Conservation (phyloP, 768 basidiomycete species). For the Lactarius sanguifluus region DNA sequence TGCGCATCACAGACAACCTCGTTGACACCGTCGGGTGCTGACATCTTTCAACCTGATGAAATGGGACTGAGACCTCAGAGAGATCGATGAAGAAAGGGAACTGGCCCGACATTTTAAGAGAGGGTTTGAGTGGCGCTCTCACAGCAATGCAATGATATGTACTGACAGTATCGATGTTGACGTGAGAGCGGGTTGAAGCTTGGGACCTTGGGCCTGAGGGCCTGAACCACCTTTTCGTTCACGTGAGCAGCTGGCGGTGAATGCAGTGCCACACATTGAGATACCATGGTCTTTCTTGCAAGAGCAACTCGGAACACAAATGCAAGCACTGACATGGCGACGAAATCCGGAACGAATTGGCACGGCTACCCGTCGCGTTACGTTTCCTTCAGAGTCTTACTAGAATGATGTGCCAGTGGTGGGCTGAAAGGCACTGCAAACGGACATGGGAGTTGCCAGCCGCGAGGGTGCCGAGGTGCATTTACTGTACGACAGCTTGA, state of each 20-base stretch:
- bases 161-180: not conserved
- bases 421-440: no score
- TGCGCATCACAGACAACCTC: conserved; percentile 4
- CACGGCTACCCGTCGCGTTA: no score
- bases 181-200: not conserved
- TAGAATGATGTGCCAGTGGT: no score
- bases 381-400: no score
- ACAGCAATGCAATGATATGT: not conserved
- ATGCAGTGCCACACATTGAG: no score
- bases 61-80: not conserved
- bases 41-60: not conserved
- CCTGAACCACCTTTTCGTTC: not conserved
- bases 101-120: not conserved
- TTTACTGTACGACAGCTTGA: no score
- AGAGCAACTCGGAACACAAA: not conserved
- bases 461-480: no score
- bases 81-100: not conserved
- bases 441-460: no score
- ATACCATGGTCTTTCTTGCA: not conserved
- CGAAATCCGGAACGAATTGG: no score
- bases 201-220: not conserved
- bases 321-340: no score
- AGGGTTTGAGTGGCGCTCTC: no score
- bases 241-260: not conserved
- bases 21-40: not conserved